Conservation (phyloP, 2,329 filamentous ascomycete species). For the Xylaria sp. region DNA sequence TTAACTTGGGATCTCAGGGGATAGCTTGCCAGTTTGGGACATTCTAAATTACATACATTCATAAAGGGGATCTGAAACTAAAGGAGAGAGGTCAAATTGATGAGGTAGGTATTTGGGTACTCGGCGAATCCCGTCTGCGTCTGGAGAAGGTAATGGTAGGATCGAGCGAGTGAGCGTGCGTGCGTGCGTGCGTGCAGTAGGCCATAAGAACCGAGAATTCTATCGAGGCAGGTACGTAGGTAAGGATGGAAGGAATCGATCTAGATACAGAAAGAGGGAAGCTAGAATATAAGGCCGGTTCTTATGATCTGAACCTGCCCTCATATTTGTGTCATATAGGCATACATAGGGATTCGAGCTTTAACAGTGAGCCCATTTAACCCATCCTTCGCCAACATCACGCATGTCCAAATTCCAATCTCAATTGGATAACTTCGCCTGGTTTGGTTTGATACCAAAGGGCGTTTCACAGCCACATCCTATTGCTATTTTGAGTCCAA, state of each 20-base stretch:
- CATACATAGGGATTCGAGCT: conserved; percentile 12
- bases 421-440: background rate
- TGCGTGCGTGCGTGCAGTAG: background rate
- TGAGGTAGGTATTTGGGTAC: background rate
- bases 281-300: conserved; percentile 1
- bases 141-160: too few species aligned
- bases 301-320: background rate
- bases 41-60: background rate
- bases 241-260: background rate
- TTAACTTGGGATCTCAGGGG: too few species aligned
- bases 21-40: background rate
- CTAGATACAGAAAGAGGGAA: background rate
- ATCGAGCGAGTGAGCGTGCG: too few species aligned
- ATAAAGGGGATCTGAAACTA: background rate
- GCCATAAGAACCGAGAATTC: background rate
- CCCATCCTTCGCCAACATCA: conserved; percentile 15
- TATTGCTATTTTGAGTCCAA: conserved; percentile 34
- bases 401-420: conserved; percentile 7
- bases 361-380: conserved; percentile 12
- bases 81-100: background rate
- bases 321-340: too few species aligned
- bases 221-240: background rate
- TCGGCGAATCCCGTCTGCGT: too few species aligned
- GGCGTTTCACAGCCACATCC: conserved; percentile 33
- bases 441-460: background rate